phyloP scores from a whole-genome alignment of 441 rosid genomes.

The Gossypium trilobum region DNA sequence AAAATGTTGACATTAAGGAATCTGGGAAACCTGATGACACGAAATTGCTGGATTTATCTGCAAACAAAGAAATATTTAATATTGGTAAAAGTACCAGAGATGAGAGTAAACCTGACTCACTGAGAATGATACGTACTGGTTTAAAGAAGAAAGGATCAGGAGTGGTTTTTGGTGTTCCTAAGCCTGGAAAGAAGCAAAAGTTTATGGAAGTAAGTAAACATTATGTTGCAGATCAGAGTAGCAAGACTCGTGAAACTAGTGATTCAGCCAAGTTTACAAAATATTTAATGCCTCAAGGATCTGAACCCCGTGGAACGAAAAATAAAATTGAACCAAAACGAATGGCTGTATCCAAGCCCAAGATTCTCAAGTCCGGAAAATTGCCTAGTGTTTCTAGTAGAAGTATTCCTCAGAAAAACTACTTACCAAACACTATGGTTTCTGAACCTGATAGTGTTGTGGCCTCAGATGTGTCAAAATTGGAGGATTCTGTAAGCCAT shows the following conservation, averaged over 20 bases:
- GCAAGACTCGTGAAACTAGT: conserved; percentile 37
- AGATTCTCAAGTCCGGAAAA: conserved; percentile 49
- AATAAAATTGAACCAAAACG: conserved; percentile 41
- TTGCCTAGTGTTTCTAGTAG: conserved; percentile 40
- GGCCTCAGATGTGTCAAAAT: conserved; percentile 29
- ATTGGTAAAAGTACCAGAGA: conserved; percentile 54
- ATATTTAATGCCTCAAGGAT: conserved; percentile 56
- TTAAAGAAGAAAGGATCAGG: conserved; percentile 75
- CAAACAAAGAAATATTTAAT: conserved; percentile 51
- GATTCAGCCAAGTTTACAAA: conserved; percentile 58
- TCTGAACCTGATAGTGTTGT: conserved; percentile 32
- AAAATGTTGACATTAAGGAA: conserved; percentile 28
- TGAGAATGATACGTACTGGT: conserved; percentile 57
- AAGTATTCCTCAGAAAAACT: conserved; percentile 43
- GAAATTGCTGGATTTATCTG: conserved; percentile 43
- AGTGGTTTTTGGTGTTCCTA: conserved; percentile 81
- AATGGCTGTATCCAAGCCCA: conserved; percentile 46
- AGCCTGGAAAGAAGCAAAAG: conserved; percentile 94
- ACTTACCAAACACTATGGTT: conserved; percentile 25
- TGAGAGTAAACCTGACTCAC: conserved; percentile 39
- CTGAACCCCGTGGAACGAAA: conserved; percentile 61
- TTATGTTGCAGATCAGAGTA: conserved; percentile 48
- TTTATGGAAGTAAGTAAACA: conserved; percentile 98
- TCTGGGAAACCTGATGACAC: conserved; percentile 40
- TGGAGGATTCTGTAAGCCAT: conserved; percentile 33